Evolutionary conservation across 2,329 filamentous ascomycete genomes (phyloP).

Genomic region (Eutypa lata): DNA sequence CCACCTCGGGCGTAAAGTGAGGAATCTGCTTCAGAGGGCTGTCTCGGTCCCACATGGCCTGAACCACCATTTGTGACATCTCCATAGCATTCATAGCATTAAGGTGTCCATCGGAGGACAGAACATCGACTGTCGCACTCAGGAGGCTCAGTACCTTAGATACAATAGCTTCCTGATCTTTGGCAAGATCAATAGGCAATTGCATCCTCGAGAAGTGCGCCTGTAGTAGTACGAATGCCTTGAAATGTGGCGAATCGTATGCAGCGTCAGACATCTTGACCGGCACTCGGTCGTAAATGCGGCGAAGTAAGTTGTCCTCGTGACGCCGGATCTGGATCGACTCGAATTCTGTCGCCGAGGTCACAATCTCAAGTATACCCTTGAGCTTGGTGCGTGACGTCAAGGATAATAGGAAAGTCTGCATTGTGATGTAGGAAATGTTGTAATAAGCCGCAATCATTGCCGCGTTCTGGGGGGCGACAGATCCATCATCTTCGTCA

Average conservation of each 20-base stretch:
- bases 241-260: slow-evolving; percentile 96
- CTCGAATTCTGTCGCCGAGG: slow-evolving; percentile 95
- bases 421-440: slow-evolving; percentile 98
- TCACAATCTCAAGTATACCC: slow-evolving; percentile 93
- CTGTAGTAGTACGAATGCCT: slow-evolving; percentile 94
- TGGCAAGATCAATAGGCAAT: slow-evolving; percentile 88
- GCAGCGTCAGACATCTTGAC: slow-evolving; percentile 89
- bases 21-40: slow-evolving; percentile 97
- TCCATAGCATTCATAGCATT: slow-evolving; percentile 99
- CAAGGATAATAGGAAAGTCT: slow-evolving; percentile 92
- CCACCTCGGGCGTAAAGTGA: slow-evolving; percentile 80
- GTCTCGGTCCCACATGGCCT: slow-evolving; percentile 98
- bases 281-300: slow-evolving; percentile 90
- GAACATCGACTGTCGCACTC: slow-evolving; percentile 88
- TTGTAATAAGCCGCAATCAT: slow-evolving; percentile 99
- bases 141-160: slow-evolving; percentile 82
- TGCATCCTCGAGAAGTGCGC: slow-evolving; percentile 98
- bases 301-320: slow-evolving; percentile 81
- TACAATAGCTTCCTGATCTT: slow-evolving; percentile 88
- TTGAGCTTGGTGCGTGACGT: slow-evolving; percentile 90
- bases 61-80: slow-evolving; percentile 98
- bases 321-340: slow-evolving; percentile 90
- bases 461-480: slow-evolving; percentile 87
- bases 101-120: slow-evolving; percentile 91
- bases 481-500: slow-evolving; percentile 87